Conservation (phyloP, 306 rosid species). For the Geum urbanum region DNA sequence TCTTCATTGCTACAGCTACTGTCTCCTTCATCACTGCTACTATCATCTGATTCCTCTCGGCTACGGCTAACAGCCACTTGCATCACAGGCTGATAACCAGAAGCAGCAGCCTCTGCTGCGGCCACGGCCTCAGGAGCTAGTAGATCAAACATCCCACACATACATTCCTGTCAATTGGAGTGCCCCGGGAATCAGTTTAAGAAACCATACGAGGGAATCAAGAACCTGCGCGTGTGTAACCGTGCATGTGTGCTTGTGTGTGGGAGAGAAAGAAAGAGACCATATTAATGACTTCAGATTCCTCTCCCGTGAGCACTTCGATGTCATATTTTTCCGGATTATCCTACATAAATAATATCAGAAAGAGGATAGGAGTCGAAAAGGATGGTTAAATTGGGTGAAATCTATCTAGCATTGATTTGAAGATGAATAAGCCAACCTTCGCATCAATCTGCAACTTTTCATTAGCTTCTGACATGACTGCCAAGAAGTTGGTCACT, state of each 20-base stretch:
- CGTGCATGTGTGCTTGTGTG: no score
- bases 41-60: conserved; percentile 46
- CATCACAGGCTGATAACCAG: conserved; percentile 50
- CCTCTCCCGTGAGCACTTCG: conserved; percentile 71
- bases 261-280: conserved; percentile 30
- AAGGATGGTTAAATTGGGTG: neutral
- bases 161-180: conserved; percentile 58
- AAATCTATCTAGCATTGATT: neutral
- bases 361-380: neutral
- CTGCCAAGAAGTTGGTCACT: conserved; percentile 57
- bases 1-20: conserved; percentile 13
- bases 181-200: conserved; percentile 5
- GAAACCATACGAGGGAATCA: conserved; percentile 1
- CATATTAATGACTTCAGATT: conserved; percentile 72
- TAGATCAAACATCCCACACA: conserved; percentile 89
- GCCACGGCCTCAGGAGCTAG: conserved; percentile 85
- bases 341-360: conserved; percentile 35
- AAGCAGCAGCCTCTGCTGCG: conserved; percentile 77
- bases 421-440: conserved; percentile 42
- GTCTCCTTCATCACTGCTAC: conserved; percentile 17
- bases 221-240: neutral
- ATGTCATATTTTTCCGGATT: conserved; percentile 58
- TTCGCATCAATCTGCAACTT: conserved; percentile 51
- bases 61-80: conserved; percentile 40
- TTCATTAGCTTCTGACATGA: conserved; percentile 72